A percentile compares a stretch with the other conserved stretches of the same genome.
Conservation (phyloP, 2,329 filamentous ascomycete genomes). For the Trichophyton schoenleinii region DNA sequence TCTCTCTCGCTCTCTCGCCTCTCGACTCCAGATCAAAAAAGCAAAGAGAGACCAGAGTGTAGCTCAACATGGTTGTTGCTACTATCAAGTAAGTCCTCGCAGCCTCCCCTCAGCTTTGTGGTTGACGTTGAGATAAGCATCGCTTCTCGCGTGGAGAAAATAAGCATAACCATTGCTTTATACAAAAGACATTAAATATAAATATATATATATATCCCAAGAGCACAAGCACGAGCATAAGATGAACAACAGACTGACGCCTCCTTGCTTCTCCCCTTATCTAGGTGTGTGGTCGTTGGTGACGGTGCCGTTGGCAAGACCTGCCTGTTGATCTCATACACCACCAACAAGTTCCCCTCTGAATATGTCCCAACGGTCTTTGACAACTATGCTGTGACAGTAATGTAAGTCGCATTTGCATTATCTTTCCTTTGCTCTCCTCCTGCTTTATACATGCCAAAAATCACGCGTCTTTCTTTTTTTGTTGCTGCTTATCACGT, state of each 20-base stretch:
- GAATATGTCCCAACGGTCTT: constrained; percentile 99
- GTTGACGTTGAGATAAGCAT: background rate
- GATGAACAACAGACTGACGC: background rate
- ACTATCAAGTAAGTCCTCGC: constrained; percentile 46
- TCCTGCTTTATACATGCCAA: background rate
- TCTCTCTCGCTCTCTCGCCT: background rate
- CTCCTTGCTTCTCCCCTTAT: background rate
- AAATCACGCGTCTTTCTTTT: background rate
- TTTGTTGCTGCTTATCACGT: background rate
- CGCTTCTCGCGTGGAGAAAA: background rate
- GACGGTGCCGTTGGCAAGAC: constrained; percentile 99
- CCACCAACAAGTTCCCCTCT: constrained; percentile 98
- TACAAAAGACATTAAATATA: background rate
- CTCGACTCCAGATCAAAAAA: background rate
- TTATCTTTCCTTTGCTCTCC: constrained; percentile 29
- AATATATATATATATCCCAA: no score
- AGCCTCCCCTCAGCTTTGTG: background rate
- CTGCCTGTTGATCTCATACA: constrained; percentile 97
- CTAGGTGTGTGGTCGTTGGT: constrained; percentile 93
- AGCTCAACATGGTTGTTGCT: constrained; percentile 44
- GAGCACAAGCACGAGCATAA: no score
- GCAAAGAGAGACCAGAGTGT: background rate
- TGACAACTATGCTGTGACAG: constrained; percentile 98
- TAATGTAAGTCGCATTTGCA: constrained; percentile 58
- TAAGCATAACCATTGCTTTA: background rate